Conservation (phyloP, 2,329 filamentous ascomycete genomes). For the Neonectria neomacrospora region DNA sequence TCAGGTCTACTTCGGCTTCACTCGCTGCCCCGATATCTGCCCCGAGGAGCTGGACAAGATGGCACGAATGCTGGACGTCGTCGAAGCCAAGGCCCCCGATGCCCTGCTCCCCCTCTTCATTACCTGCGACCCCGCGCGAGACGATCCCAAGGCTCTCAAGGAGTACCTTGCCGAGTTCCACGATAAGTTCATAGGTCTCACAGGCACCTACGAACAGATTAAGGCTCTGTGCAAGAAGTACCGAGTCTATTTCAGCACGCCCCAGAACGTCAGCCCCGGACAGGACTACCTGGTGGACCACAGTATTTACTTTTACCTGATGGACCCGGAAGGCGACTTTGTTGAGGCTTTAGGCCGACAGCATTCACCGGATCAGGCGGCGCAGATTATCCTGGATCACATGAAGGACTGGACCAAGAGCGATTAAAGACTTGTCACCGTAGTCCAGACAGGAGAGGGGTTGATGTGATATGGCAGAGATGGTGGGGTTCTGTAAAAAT, state of each 20-base stretch:
- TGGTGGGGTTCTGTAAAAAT: slow-evolving; percentile 40
- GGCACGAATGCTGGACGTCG: slow-evolving; percentile 89
- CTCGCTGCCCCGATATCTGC: slow-evolving; percentile 98
- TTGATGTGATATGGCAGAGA: slow-evolving; percentile 34
- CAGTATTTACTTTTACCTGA: slow-evolving; percentile 99
- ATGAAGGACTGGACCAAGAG: slow-evolving; percentile 70
- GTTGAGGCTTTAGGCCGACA: slow-evolving; percentile 96
- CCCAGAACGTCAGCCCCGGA: slow-evolving; percentile 85
- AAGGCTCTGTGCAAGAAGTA: slow-evolving; percentile 96
- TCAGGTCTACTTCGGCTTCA: slow-evolving; percentile 97
- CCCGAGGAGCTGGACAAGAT: slow-evolving; percentile 99
- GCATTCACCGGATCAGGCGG: slow-evolving; percentile 88
- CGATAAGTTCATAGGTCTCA: slow-evolving; percentile 84
- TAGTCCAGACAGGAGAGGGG: slow-evolving; percentile 9
- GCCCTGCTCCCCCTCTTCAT: slow-evolving; percentile 86
- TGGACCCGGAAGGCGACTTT: slow-evolving; percentile 98
- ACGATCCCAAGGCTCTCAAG: slow-evolving; percentile 86
- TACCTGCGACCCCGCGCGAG: slow-evolving; percentile 92
- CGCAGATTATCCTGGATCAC: slow-evolving; percentile 85
- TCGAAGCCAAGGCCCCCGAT: slow-evolving; percentile 62
- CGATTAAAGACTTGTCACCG: slow-evolving; percentile 23
- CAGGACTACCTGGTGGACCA: slow-evolving; percentile 98
- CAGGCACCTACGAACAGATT: slow-evolving; percentile 92
- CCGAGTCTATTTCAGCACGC: slow-evolving; percentile 96
- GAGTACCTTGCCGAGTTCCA: slow-evolving; percentile 94